Conservation (phyloP, 352 stramenopile species). For the Aphanomyces astaci region DNA sequence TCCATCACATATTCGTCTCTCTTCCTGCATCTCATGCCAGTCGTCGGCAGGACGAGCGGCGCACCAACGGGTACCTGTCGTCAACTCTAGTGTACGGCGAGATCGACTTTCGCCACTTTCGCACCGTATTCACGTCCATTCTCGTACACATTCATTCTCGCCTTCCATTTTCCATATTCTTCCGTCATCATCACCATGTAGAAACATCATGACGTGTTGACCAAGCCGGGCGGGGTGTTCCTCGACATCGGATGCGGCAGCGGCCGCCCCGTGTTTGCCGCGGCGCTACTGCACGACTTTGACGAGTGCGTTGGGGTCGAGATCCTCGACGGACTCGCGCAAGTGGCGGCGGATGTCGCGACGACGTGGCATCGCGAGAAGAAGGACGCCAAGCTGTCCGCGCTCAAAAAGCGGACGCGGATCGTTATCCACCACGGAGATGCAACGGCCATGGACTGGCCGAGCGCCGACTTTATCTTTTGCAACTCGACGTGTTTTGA, state of each 20-base stretch:
- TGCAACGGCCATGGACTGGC: conserved; percentile 62
- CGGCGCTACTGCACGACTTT: conserved; percentile 78
- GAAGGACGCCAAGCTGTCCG: conserved; percentile 37
- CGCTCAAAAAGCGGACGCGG: conserved; percentile 55
- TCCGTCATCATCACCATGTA: conserved; percentile 26
- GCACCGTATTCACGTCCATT: conserved; percentile 47
- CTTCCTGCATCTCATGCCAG: no score
- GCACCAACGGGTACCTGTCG: conserved; percentile 49
- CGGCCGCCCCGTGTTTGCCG: conserved; percentile 82
- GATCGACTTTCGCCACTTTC: conserved; percentile 78
- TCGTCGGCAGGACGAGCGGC: conserved; percentile 29
- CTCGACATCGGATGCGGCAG: conserved; percentile 83
- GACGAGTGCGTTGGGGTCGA: conserved; percentile 79
- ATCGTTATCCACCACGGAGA: conserved; percentile 71
- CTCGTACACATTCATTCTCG: conserved; percentile 19
- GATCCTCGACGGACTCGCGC: conserved; percentile 71
- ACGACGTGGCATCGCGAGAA: conserved; percentile 43
- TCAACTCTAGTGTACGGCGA: conserved; percentile 85
- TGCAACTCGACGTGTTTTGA: conserved; percentile 88
- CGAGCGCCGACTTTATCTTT: conserved; percentile 63
- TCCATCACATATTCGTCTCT: neutral
- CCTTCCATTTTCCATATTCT: neutral
- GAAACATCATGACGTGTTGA: conserved; percentile 48
- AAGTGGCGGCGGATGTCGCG: conserved; percentile 48
- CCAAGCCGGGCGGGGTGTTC: conserved; percentile 64